A percentile compares a stretch with the other conserved stretches of the same genome.
phyloP scores from a whole-genome alignment of 257 asterid species.

The Salvia miltiorrhiza region DNA sequence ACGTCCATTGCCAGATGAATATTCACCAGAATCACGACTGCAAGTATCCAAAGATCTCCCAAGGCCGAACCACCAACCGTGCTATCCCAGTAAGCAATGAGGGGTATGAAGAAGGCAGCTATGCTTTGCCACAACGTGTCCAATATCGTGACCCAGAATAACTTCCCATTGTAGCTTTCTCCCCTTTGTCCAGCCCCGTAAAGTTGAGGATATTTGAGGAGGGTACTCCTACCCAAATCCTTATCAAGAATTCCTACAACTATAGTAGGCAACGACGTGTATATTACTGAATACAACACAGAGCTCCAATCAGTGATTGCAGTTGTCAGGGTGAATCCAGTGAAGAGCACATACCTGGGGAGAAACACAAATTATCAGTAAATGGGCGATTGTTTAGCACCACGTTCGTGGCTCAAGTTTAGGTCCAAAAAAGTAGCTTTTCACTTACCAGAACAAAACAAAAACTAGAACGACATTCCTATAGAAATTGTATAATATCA shows the following conservation, averaged over 20 bases:
- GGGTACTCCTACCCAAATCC: constrained; percentile 73
- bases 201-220: constrained; percentile 74
- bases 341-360: constrained; percentile 80
- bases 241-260: constrained; percentile 84
- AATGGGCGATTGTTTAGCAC: background rate
- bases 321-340: constrained; percentile 78
- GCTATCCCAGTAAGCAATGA: constrained; percentile 74
- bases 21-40: constrained; percentile 79
- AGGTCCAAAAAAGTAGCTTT: background rate
- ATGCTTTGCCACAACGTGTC: constrained; percentile 94
- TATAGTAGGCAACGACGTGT: constrained; percentile 82
- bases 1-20: constrained; percentile 92
- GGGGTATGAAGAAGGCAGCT: constrained; percentile 67
- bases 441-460: constrained; percentile 84
- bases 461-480: constrained; percentile 81
- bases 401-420: background rate
- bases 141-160: constrained; percentile 75
- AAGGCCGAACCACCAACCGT: constrained; percentile 67
- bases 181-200: constrained; percentile 87
- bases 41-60: constrained; percentile 92
- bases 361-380: constrained; percentile 11
- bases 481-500: constrained; percentile 92
- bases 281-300: constrained; percentile 76
- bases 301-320: constrained; percentile 99
- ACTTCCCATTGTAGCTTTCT: constrained; percentile 68